Evolutionary conservation across 164 flowering plant genomes (phyloP).

Genomic region (Berberis thunbergii): DNA sequence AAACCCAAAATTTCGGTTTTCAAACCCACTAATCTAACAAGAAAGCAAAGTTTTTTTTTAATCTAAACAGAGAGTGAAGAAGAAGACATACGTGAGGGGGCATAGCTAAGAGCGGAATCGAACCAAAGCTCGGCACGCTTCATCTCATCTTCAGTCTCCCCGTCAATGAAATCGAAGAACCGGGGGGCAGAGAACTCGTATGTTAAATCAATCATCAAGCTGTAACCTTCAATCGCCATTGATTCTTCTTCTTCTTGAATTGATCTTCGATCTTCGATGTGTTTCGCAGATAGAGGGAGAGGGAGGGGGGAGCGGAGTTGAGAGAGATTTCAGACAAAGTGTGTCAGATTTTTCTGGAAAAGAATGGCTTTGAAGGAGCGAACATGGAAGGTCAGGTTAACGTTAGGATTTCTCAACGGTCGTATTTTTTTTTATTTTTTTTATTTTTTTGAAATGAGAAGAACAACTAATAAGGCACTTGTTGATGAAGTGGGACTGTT

Average conservation of each 20-base stretch:
- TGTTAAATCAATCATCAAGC: constrained; percentile 38
- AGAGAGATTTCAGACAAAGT: not conserved
- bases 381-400: not conserved
- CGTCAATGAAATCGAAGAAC: constrained; percentile 61
- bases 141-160: constrained; percentile 55
- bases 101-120: constrained; percentile 47
- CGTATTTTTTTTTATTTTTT: no score
- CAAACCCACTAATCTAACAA: not conserved
- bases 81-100: constrained; percentile 70
- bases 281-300: constrained; percentile 3
- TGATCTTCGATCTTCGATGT: not conserved
- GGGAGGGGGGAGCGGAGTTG: not conserved
- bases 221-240: not conserved
- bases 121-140: constrained; percentile 78
- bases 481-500: no score
- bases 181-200: constrained; percentile 85
- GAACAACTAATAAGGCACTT: no score
- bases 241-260: not conserved
- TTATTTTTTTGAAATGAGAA: no score
- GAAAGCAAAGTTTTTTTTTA: not conserved
- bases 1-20: not conserved
- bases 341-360: not conserved
- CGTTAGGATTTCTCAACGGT: no score
- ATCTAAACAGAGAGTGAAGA: not conserved
- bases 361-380: not conserved